Conservation (phyloP, 2,329 filamentous ascomycete species). For the Penicillium sclerotigenum region DNA sequence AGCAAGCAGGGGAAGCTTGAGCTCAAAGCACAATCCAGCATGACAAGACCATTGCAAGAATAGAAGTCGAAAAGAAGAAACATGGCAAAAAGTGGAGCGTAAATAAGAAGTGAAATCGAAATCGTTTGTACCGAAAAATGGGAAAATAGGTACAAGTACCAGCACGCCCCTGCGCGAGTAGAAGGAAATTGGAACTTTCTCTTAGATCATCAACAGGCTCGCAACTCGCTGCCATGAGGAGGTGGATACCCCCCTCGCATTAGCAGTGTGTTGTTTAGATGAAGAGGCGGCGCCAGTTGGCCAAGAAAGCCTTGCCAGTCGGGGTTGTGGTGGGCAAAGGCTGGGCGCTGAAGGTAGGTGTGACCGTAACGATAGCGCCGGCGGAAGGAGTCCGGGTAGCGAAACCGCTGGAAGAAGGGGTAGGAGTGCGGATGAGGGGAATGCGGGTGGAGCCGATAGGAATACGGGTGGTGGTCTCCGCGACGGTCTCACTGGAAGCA, state of each 20-base stretch:
- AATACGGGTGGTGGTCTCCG: slow-evolving; percentile 3
- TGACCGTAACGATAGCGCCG: neutral
- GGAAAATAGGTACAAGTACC: slow-evolving; percentile 29
- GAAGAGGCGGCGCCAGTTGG: slow-evolving; percentile 28
- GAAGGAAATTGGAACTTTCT: slow-evolving; percentile 16
- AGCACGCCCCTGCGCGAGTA: slow-evolving; percentile 21
- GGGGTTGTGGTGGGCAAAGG: slow-evolving; percentile 20
- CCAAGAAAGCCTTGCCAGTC: slow-evolving; percentile 25
- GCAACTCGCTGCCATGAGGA: slow-evolving; percentile 3
- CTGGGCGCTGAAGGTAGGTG: slow-evolving; percentile 1
- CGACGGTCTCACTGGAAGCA: neutral
- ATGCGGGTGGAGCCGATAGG: slow-evolving; percentile 18
- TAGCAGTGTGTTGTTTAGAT: slow-evolving; percentile 12
- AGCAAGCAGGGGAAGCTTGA: neutral
- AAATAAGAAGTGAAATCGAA: slow-evolving; percentile 14
- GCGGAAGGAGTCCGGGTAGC: slow-evolving; percentile 27
- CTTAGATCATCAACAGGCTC: slow-evolving; percentile 12
- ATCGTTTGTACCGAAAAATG: slow-evolving; percentile 14
- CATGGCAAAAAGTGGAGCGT: slow-evolving; percentile 14
- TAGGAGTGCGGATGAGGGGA: slow-evolving; percentile 8
- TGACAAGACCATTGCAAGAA: slow-evolving; percentile 7
- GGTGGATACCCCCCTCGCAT: slow-evolving; percentile 2
- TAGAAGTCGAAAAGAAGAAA: slow-evolving; percentile 15
- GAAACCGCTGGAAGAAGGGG: slow-evolving; percentile 27
- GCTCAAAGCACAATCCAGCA: neutral